Conservation (phyloP, 805 yeast genomes). For the Hanseniaspora vineae region DNA sequence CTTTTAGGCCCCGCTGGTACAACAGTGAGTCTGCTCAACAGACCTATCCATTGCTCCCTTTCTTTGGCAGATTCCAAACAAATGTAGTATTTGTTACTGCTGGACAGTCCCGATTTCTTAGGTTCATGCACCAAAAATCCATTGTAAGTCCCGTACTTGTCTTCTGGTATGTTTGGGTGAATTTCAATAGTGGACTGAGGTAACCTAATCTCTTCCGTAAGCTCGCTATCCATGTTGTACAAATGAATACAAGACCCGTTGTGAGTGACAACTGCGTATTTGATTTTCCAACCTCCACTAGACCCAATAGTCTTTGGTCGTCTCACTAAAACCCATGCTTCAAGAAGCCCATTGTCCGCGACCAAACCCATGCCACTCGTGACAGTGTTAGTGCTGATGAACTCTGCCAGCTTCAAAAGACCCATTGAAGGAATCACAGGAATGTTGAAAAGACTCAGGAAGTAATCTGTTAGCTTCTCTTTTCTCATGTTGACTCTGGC, state of each 20-base stretch:
- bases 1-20: background rate
- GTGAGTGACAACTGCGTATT: conserved; percentile 43
- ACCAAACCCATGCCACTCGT: conserved; percentile 34
- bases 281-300: conserved; percentile 51
- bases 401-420: conserved; percentile 43
- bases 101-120: conserved; percentile 26
- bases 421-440: conserved; percentile 46
- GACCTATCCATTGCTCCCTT: conserved; percentile 59
- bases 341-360: conserved; percentile 37
- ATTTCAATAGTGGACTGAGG: conserved; percentile 28
- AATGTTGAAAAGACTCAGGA: conserved; percentile 39
- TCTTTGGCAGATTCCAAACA: conserved; percentile 74
- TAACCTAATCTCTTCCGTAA: conserved; percentile 7
- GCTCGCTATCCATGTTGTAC: conserved; percentile 27
- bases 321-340: conserved; percentile 52
- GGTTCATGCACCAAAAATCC: conserved; percentile 28
- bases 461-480: conserved; percentile 43
- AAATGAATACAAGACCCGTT: conserved; percentile 46
- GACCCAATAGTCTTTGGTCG: conserved; percentile 40
- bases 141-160: conserved; percentile 24
- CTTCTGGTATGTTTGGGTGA: conserved; percentile 24
- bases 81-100: conserved; percentile 42
- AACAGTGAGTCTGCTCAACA: conserved; percentile 25
- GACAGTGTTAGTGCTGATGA: conserved; percentile 56
- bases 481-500: conserved; percentile 50